These are phyloP conservation scores for Lipomyces yamanashiensis DNA, from an alignment of 805 yeast genomes.

Conservation along the genomic window DNA sequence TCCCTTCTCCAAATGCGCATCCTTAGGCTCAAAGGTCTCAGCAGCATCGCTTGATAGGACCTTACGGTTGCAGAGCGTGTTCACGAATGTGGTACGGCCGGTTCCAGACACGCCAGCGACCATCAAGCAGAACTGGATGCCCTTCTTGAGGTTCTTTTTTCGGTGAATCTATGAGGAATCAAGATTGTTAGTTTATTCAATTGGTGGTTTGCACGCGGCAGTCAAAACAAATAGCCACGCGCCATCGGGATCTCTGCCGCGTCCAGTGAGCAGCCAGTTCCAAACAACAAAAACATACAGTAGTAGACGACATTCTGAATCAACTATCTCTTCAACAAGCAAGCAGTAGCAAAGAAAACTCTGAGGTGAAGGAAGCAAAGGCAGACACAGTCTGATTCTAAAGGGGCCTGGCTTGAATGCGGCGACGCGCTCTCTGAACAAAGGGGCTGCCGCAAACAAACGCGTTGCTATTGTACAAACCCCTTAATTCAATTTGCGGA, in stretches of 20 bases:
- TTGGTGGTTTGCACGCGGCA: background rate
- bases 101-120: constrained; percentile 74
- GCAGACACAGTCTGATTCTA: constrained; percentile 1
- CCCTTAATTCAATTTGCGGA: background rate
- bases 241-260: background rate
- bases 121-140: constrained; percentile 67
- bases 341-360: background rate
- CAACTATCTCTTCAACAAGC: background rate
- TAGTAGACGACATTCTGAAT: constrained; percentile 6
- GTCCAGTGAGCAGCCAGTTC: background rate
- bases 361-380: background rate
- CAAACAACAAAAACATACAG: constrained; percentile 4
- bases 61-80: constrained; percentile 62
- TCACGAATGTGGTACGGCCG: constrained; percentile 75
- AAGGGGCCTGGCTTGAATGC: constrained; percentile 8
- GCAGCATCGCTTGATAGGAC: constrained; percentile 45
- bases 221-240: background rate
- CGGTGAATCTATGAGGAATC: constrained; percentile 48
- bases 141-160: constrained; percentile 65
- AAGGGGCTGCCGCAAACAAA: constrained; percentile 2
- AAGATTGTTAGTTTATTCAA: background rate
- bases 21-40: constrained; percentile 40
- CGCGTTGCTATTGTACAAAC: background rate
- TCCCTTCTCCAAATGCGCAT: constrained; percentile 48
- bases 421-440: constrained; percentile 9